Percentiles rank a stretch among this genome's conserved stretches.
phyloP scores from a whole-genome alignment of 164 flowering plant genomes.

The Umbellularia californica region DNA sequence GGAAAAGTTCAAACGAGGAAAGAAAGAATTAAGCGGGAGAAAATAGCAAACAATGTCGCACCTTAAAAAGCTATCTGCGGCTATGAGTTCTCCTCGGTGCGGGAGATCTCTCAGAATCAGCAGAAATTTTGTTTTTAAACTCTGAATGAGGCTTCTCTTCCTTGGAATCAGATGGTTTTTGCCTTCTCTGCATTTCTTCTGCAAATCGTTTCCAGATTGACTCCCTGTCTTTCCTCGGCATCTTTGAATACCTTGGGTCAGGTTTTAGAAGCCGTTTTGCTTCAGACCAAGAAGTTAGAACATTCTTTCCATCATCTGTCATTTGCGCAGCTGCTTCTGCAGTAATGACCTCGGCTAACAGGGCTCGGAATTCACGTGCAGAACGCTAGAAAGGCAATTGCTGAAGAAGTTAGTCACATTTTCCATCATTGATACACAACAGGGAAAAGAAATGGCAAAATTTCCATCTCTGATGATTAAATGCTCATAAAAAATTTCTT shows the following conservation, averaged over 20 bases:
- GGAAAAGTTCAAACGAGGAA: neutral
- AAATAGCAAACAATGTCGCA: neutral
- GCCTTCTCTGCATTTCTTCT: slow-evolving; percentile 64
- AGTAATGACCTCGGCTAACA: slow-evolving; percentile 69
- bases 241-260: slow-evolving; percentile 70
- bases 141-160: slow-evolving; percentile 41
- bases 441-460: neutral
- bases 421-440: neutral
- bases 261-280: slow-evolving; percentile 69
- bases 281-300: slow-evolving; percentile 82
- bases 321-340: slow-evolving; percentile 56
- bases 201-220: slow-evolving; percentile 73
- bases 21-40: neutral
- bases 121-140: slow-evolving; percentile 32
- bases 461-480: neutral
- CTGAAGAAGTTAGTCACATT: neutral
- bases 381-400: slow-evolving; percentile 45
- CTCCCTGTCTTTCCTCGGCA: slow-evolving; percentile 89
- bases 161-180: slow-evolving; percentile 36
- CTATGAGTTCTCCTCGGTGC: slow-evolving; percentile 41
- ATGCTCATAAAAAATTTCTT: too few relatives aligned
- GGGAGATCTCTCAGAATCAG: slow-evolving; percentile 28
- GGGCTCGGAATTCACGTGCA: slow-evolving; percentile 53
- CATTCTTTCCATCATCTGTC: slow-evolving; percentile 78
- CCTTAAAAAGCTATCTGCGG: slow-evolving; percentile 27